Conservation (phyloP, 2,329 filamentous ascomycete genomes). For the Colletotrichum zoysiae region DNA sequence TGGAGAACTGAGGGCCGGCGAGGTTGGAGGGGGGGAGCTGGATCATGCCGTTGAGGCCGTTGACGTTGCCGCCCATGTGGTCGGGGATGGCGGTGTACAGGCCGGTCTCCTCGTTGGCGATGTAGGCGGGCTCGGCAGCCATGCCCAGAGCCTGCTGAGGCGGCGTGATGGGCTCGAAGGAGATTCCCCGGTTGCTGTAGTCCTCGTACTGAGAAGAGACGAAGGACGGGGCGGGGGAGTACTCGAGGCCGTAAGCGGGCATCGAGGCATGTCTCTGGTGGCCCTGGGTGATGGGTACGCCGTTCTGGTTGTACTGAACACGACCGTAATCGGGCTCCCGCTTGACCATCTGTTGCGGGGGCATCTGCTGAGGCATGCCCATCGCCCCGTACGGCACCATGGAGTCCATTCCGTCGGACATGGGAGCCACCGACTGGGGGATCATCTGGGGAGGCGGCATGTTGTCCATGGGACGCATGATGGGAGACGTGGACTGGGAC, state of each 20-base stretch:
- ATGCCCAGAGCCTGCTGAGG: conserved; percentile 89
- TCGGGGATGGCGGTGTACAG: conserved; percentile 96
- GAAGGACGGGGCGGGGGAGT: conserved; percentile 97
- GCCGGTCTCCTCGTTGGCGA: conserved; percentile 97
- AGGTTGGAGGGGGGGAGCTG: conserved; percentile 90
- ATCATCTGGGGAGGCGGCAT: conserved; percentile 95
- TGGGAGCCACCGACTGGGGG: conserved; percentile 66
- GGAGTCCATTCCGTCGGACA: conserved; percentile 76
- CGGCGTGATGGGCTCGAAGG: conserved; percentile 96
- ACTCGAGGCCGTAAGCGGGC: conserved; percentile 94
- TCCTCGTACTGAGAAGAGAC: conserved; percentile 99
- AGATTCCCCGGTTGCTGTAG: conserved; percentile 95
- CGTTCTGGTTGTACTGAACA: conserved; percentile 92
- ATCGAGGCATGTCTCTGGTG: conserved; percentile 98
- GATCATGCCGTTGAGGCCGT: conserved; percentile 88
- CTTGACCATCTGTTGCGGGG: conserved; percentile 77
- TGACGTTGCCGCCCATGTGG: conserved; percentile 78
- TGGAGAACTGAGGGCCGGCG: conserved; percentile 82
- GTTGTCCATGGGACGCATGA: conserved; percentile 89
- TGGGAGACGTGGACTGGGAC: conserved; percentile 87
- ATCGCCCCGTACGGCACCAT: conserved; percentile 79
- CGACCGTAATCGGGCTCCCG: conserved; percentile 87
- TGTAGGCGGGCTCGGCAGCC: conserved; percentile 91
- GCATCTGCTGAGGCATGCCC: conserved; percentile 51
- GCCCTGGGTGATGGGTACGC: conserved; percentile 83